Conservation (phyloP, 2,329 filamentous ascomycete species). For the Ophiognomonia clavigignenti-juglandacearum region DNA sequence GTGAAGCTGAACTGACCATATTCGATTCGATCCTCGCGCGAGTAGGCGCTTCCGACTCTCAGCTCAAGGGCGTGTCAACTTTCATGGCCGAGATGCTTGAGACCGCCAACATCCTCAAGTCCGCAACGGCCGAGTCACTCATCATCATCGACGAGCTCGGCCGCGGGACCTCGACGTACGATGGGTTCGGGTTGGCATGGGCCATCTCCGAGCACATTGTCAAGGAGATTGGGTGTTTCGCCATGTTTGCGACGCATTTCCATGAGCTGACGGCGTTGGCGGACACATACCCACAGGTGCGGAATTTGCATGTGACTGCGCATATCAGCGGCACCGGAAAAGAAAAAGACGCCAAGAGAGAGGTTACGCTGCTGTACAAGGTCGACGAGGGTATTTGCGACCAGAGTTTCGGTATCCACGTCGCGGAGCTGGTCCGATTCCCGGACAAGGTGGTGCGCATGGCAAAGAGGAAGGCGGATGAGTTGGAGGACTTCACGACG, state of each 20-base stretch:
- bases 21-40: conserved; percentile 96
- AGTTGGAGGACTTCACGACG: conserved; percentile 89
- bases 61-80: conserved; percentile 95
- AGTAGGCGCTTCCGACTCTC: conserved; percentile 91
- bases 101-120: conserved; percentile 97
- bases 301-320: conserved; percentile 92
- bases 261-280: conserved; percentile 92
- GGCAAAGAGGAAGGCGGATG: conserved; percentile 98
- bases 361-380: conserved; percentile 95
- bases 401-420: conserved; percentile 97
- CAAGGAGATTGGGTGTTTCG: conserved; percentile 88
- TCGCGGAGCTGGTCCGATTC: conserved; percentile 93
- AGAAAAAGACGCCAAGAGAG: conserved; percentile 52
- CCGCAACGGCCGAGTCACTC: conserved; percentile 86
- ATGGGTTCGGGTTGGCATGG: conserved; percentile 98
- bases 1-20: conserved; percentile 85
- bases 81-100: conserved; percentile 99
- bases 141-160: conserved; percentile 99
- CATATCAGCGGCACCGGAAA: conserved; percentile 63
- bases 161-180: conserved; percentile 94
- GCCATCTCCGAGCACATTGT: conserved; percentile 97
- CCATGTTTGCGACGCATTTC: conserved; percentile 96
- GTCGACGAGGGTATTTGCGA: conserved; percentile 94
- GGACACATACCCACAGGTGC: conserved; percentile 80
- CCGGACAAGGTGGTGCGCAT: conserved; percentile 96